These are phyloP conservation scores for Sporisorium iseilematis-ciliati DNA, from an alignment of 1,284 basidiomycete species.

Conservation along the genomic window DNA sequence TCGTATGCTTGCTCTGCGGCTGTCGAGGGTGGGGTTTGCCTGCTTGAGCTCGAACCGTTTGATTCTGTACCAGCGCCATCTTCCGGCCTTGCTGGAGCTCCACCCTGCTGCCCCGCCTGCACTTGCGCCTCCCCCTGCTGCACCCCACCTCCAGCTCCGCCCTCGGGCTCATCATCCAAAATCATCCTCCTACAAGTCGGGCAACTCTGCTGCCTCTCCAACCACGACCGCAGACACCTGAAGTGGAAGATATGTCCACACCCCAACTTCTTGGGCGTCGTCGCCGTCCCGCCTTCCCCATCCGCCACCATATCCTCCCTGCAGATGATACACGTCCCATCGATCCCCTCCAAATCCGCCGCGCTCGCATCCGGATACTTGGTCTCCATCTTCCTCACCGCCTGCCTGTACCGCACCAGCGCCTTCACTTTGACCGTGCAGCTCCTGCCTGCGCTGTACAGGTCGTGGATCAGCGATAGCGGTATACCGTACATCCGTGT, in stretches of 20 bases:
- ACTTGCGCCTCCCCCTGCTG: background rate
- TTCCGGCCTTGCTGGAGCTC: background rate
- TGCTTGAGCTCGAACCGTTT: background rate
- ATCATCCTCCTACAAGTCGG: slow-evolving; percentile 96
- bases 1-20: slow-evolving; percentile 28
- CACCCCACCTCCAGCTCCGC: no score
- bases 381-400: slow-evolving; percentile 96
- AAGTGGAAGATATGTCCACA: slow-evolving; percentile 99
- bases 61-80: background rate
- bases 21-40: slow-evolving; percentile 3
- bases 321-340: slow-evolving; percentile 97
- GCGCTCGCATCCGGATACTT: slow-evolving; percentile 93
- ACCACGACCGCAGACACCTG: slow-evolving; percentile 94
- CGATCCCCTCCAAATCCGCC: slow-evolving; percentile 85
- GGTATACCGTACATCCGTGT: slow-evolving; percentile 95
- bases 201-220: slow-evolving; percentile 91
- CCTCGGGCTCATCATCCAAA: slow-evolving; percentile 73
- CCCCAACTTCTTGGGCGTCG: slow-evolving; percentile 91
- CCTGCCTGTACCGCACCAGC: slow-evolving; percentile 88
- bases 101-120: slow-evolving; percentile 15
- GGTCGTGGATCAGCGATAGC: slow-evolving; percentile 94
- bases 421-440: slow-evolving; percentile 89
- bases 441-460: slow-evolving; percentile 92
- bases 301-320: slow-evolving; percentile 88
- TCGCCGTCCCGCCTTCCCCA: slow-evolving; percentile 11